Base-by-base conservation (phyloP, 2,329 filamentous ascomycete species). In the Bipolaris zeicola region DNA sequence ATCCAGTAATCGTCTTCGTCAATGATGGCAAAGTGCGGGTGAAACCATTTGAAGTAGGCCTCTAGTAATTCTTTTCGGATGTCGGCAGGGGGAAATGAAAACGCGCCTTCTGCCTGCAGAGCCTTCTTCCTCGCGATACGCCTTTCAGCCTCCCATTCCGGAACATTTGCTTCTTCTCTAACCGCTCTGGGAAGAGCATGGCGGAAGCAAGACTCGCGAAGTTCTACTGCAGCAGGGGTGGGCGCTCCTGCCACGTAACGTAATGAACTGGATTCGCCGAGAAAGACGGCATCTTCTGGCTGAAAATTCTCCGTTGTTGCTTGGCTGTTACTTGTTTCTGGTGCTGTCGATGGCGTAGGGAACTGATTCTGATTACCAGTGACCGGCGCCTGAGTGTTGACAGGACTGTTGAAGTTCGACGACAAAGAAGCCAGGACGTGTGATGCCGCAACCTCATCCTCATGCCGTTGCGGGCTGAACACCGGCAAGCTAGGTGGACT, bases 11-110 rank as follows among this genome's bases (percentile, higher is more conserved):
- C 77, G 1, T 72, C 70, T 3, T 81, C 77, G 60, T 85, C 81
- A 0, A 86, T 61, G 11, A 86, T 77, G 0, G 83, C 82, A 45
- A 85, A 86, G 51, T 81, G 82, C 0, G 83, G 82, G 59, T 86
- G 83, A 50, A 85, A 85, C 79, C 82, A 83, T 20, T 76, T 72
- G 52, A 86, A 85, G 69, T 85, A 86, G 0, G 82, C 82, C 16
- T 78, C 71, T 0, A 85, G 63, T 0, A 83, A 72, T 1, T 75
- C 75, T 3, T 80, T 71, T 39, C 79, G 79, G 16, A 79, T 74
- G 2, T 76, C 65, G 13, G 71, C 61, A 2, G 79, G 74, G 0
- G 83, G 82, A 22, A 83, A 79, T 0, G 77, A 76, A 39, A 85
- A 78, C 2, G 74, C 77, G 0, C 75, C 79, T 33, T 78, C 77